These are phyloP conservation scores for Hanseniaspora mollemarum DNA, from an alignment of 805 yeast species.

Conservation along the genomic window DNA sequence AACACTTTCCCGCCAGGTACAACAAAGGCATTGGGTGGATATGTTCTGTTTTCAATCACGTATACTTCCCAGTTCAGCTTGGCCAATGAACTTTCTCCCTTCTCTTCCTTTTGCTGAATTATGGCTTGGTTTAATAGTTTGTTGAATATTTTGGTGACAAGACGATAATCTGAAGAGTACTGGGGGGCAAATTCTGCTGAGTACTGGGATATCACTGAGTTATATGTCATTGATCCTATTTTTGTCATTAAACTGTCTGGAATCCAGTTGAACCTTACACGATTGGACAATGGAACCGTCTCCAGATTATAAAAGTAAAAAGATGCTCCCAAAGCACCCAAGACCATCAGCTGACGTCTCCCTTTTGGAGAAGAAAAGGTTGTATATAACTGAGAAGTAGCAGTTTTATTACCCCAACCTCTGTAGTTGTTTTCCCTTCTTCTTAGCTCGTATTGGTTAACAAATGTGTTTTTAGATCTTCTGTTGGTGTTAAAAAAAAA, in stretches of 20 bases:
- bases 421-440: slow-evolving; percentile 1
- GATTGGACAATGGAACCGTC: slow-evolving; percentile 68
- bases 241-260: slow-evolving; percentile 51
- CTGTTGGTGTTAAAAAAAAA: background rate
- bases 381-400: background rate
- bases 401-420: slow-evolving; percentile 1
- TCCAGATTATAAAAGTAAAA: slow-evolving; percentile 48
- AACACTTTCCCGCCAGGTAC: slow-evolving; percentile 94
- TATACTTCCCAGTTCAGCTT: slow-evolving; percentile 61
- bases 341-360: slow-evolving; percentile 28
- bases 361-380: background rate
- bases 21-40: slow-evolving; percentile 94
- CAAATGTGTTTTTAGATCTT: no score
- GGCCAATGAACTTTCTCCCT: slow-evolving; percentile 27
- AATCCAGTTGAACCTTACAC: slow-evolving; percentile 61
- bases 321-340: slow-evolving; percentile 30
- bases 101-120: slow-evolving; percentile 26
- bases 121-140: slow-evolving; percentile 51
- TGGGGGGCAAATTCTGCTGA: slow-evolving; percentile 46
- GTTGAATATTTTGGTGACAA: slow-evolving; percentile 52
- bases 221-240: slow-evolving; percentile 55
- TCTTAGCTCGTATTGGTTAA: background rate
- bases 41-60: slow-evolving; percentile 54
- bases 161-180: slow-evolving; percentile 45
- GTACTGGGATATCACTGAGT: slow-evolving; percentile 47